phyloP scores from a whole-genome alignment of 2,329 filamentous ascomycete species.

The Pyrenochaeta sp. region DNA sequence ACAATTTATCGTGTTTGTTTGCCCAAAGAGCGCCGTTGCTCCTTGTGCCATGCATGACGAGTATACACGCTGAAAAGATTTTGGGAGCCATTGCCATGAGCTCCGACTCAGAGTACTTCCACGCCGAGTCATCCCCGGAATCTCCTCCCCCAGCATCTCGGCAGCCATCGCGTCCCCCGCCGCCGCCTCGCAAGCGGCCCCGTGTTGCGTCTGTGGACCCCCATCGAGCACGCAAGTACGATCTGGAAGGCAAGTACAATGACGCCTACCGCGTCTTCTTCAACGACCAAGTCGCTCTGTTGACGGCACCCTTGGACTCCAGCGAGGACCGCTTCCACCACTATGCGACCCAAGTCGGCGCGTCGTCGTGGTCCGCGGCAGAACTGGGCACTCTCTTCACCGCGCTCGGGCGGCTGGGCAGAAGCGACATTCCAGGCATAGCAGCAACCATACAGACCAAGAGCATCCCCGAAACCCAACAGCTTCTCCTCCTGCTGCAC shows the following conservation, averaged over 20 bases:
- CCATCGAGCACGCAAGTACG: constrained; percentile 22
- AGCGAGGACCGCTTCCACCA: constrained; percentile 8
- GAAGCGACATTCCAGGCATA: constrained; percentile 68
- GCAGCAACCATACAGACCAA: constrained; percentile 72
- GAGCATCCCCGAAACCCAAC: constrained; percentile 73
- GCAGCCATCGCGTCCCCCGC: constrained; percentile 17
- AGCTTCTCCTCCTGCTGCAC: constrained; percentile 71
- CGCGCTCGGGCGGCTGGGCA: constrained; percentile 69
- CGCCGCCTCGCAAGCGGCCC: constrained; percentile 33
- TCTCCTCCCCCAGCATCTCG: constrained; percentile 12
- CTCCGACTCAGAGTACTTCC: constrained; percentile 19
- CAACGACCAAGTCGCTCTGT: constrained; percentile 37
- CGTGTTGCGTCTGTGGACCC: constrained; percentile 27
- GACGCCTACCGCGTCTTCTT: constrained; percentile 50
- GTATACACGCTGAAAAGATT: neutral
- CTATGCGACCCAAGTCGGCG: constrained; percentile 68
- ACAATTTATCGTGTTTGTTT: too few relatives aligned
- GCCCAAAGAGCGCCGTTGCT: neutral
- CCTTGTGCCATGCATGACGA: neutral
- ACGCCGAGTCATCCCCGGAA: constrained; percentile 1
- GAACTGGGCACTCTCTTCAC: constrained; percentile 79
- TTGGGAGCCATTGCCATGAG: constrained; percentile 18
- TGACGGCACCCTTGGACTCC: constrained; percentile 24
- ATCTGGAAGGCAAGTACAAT: constrained; percentile 54
- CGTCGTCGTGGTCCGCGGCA: constrained; percentile 70